Conservation (phyloP, 352 stramenopile species). For the Pythium sukuiense region DNA sequence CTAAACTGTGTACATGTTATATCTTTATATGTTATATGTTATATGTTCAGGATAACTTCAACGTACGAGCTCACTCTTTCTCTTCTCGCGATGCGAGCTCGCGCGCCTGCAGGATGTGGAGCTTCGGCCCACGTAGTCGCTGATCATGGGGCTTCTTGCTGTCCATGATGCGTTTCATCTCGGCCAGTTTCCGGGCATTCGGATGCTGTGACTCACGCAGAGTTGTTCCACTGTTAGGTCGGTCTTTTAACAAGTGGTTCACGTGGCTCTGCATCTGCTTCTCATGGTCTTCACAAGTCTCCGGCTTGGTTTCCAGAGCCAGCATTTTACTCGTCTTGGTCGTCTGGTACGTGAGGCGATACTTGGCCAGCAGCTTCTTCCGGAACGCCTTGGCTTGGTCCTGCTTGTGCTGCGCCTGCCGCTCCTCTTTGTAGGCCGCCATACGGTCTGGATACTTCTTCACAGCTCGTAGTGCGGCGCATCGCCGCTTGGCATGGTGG, state of each 20-base stretch:
- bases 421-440: conserved; percentile 40
- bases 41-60: conserved; percentile 12
- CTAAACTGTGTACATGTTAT: conserved; percentile 18
- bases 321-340: conserved; percentile 55
- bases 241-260: conserved; percentile 15
- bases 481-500: conserved; percentile 34
- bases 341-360: conserved; percentile 53
- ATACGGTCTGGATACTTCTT: conserved; percentile 46
- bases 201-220: conserved; percentile 6
- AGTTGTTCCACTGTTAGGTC: not conserved
- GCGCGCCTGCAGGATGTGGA: conserved; percentile 55
- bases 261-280: conserved; percentile 4
- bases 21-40: not conserved
- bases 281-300: conserved; percentile 7
- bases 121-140: conserved; percentile 32
- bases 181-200: conserved; percentile 21
- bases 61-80: not conserved
- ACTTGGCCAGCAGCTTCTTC: conserved; percentile 54
- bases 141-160: conserved; percentile 8
- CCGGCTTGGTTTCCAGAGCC: conserved; percentile 21
- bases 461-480: conserved; percentile 38
- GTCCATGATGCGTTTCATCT: conserved; percentile 26
- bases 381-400: conserved; percentile 37
- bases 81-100: conserved; percentile 12
- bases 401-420: conserved; percentile 25